Conservation (phyloP, 805 yeast genomes). For the Danielia oregonensis region DNA sequence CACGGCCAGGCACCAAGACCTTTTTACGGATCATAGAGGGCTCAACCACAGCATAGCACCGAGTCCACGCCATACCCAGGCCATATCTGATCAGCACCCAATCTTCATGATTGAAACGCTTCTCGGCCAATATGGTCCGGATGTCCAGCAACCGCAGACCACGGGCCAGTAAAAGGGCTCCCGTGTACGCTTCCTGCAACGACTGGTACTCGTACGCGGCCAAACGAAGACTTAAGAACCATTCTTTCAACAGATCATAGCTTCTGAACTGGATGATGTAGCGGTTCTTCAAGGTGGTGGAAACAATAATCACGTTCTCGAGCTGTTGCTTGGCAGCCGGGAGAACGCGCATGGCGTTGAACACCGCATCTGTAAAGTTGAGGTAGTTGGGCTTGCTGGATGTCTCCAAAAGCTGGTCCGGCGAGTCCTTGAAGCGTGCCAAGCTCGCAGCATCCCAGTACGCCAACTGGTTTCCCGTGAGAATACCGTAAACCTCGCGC, state of each 20-base stretch:
- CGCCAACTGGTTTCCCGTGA: slow-evolving; percentile 88
- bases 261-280: slow-evolving; percentile 76
- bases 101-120: slow-evolving; percentile 83
- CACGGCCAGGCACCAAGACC: slow-evolving; percentile 55
- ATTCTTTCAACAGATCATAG: slow-evolving; percentile 57
- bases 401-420: slow-evolving; percentile 52
- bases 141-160: slow-evolving; percentile 88
- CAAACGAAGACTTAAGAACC: slow-evolving; percentile 83
- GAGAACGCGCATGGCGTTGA: slow-evolving; percentile 64
- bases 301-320: slow-evolving; percentile 77
- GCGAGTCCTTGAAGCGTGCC: slow-evolving; percentile 50
- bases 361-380: slow-evolving; percentile 85
- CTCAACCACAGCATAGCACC: slow-evolving; percentile 87
- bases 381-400: slow-evolving; percentile 78
- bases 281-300: slow-evolving; percentile 89
- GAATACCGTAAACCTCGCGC: slow-evolving; percentile 89
- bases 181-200: slow-evolving; percentile 94
- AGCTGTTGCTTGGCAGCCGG: slow-evolving; percentile 64
- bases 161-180: slow-evolving; percentile 86
- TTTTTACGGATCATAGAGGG: slow-evolving; percentile 55
- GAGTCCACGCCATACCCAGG: slow-evolving; percentile 96
- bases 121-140: slow-evolving; percentile 76
- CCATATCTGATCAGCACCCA: slow-evolving; percentile 96
- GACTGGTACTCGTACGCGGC: slow-evolving; percentile 76
- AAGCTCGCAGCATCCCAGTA: slow-evolving; percentile 81